These are phyloP conservation scores for Flueggea neowawraea DNA, from an alignment of 441 rosid species.

Conservation along the genomic window DNA sequence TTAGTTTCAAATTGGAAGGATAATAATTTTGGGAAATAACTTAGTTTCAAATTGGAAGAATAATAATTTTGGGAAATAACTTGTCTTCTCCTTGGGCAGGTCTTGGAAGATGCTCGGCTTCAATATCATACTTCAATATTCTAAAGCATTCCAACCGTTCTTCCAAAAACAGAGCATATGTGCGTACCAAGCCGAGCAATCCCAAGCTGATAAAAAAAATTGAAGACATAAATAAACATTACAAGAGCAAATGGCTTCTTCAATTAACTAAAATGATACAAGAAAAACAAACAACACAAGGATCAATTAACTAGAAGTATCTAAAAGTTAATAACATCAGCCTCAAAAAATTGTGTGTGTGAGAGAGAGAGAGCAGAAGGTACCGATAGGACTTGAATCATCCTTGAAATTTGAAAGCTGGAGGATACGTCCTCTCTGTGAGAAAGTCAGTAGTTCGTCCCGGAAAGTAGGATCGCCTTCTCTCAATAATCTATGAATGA, in stretches of 20 bases:
- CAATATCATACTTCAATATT: constrained; percentile 87
- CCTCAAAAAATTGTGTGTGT: too few relatives aligned
- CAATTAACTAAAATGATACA: neutral
- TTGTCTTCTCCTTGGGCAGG: constrained; percentile 81
- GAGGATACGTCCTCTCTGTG: constrained; percentile 79
- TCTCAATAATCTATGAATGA: constrained; percentile 81
- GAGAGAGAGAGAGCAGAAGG: constrained; percentile 2
- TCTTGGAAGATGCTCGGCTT: constrained; percentile 84
- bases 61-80: too few relatives aligned
- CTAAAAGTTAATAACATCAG: too few relatives aligned
- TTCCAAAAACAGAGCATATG: constrained; percentile 93
- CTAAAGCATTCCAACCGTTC: constrained; percentile 96
- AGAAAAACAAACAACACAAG: neutral
- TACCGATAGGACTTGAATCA: constrained; percentile 98
- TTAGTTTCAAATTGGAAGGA: neutral
- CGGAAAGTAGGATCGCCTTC: constrained; percentile 95
- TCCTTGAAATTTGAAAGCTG: constrained; percentile 96
- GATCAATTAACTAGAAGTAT: neutral
- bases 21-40: neutral
- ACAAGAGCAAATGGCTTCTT: constrained; percentile 2
- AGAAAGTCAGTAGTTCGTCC: constrained; percentile 76
- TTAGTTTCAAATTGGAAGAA: too few relatives aligned
- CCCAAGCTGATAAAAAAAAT: constrained; percentile 69
- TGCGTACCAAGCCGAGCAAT: constrained; percentile 99
- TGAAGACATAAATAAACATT: neutral